phyloP scores from a whole-genome alignment of 805 yeast species.

The Lachancea sp. region DNA sequence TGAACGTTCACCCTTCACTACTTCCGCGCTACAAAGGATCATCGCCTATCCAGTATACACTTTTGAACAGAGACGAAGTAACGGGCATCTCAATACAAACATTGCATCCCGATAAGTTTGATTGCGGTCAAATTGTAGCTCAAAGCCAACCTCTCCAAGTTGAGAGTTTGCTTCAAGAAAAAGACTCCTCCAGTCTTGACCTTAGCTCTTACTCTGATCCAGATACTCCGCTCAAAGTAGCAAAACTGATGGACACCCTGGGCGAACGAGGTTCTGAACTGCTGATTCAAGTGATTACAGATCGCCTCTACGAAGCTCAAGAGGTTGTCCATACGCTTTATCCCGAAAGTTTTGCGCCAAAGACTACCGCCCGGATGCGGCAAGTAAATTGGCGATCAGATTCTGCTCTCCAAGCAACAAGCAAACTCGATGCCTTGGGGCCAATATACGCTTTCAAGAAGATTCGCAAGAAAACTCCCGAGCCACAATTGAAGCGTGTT shows the following conservation, averaged over 20 bases:
- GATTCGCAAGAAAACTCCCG: constrained; percentile 30
- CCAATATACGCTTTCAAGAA: constrained; percentile 44
- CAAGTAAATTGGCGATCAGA: constrained; percentile 44
- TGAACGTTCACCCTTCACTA: constrained; percentile 89
- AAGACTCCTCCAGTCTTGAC: constrained; percentile 13
- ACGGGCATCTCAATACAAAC: constrained; percentile 92
- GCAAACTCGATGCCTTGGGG: constrained; percentile 49
- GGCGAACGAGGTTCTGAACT: constrained; percentile 58
- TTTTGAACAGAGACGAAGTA: constrained; percentile 50
- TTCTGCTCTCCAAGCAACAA: constrained; percentile 35
- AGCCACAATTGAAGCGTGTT: constrained; percentile 38
- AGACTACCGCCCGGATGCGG: constrained; percentile 39
- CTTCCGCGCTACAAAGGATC: constrained; percentile 82
- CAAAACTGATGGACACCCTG: constrained; percentile 41
- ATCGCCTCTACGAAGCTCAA: constrained; percentile 23
- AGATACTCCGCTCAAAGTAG: constrained; percentile 32
- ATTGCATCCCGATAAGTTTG: constrained; percentile 81
- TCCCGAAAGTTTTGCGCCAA: constrained; percentile 45
- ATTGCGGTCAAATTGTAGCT: constrained; percentile 61
- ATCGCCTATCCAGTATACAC: constrained; percentile 78
- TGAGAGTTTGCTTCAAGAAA: constrained; percentile 10
- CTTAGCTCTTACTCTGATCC: constrained; percentile 39
- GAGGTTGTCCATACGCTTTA: neutral
- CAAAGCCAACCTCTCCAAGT: constrained; percentile 40
- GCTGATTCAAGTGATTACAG: constrained; percentile 38